Evolutionary conservation across 2,329 filamentous ascomycete species (phyloP), one percentile per base, ranked within the genome.

Genomic region (Akanthomyces muscarius): DNA sequence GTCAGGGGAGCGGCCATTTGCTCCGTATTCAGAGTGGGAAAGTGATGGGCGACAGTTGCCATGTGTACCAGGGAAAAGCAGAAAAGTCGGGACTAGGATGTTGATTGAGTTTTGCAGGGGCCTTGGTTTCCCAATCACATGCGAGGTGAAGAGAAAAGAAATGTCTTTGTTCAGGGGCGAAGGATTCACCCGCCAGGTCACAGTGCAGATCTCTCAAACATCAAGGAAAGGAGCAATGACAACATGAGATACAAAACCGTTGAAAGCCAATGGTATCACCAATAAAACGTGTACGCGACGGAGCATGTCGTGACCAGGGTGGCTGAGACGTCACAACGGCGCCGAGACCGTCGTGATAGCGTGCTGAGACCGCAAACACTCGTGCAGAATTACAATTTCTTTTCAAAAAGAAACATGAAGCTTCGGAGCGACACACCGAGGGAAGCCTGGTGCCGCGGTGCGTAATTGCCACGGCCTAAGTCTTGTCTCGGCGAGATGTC

Each of bases 31-130:
- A 38, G 11, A 38, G 30, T 56, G 53, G 41, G 16, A 45, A 47
- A 33, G 18, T 47, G 44, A 25, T 38, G 36, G 11, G 36, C 30
- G 8, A 33, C 36, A 38, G 36, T 38, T 38, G 30, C 30, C 30
- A 33, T 38, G 36, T 33, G 36, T 38, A 38, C 36, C 44, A 11
- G 44, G 11, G 10, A 14, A 5, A 38, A 13, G 11, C 6, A 3
- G 11, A 10, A 52, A 10, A 54, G n/a, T 54, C n/a, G 41, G 41
- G 36, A 18, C 42, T 23, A 23, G 54, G 54, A 57, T 36, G 18
- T 36, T 57, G 28, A 57, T 47, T 57, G 54, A 30, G n/a, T 21
- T 33, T 60, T 51, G 36, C 56, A 51, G 33, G 33, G 56, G 25
- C 23, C 16, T 5, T 23, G 33, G n/a, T 38, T 36, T 11, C n/a